Percentiles rank a stretch among this genome's conserved stretches.
phyloP scores from a whole-genome alignment of 495 filamentous ascomycete species.

The Trichoderma orchidacearum region DNA sequence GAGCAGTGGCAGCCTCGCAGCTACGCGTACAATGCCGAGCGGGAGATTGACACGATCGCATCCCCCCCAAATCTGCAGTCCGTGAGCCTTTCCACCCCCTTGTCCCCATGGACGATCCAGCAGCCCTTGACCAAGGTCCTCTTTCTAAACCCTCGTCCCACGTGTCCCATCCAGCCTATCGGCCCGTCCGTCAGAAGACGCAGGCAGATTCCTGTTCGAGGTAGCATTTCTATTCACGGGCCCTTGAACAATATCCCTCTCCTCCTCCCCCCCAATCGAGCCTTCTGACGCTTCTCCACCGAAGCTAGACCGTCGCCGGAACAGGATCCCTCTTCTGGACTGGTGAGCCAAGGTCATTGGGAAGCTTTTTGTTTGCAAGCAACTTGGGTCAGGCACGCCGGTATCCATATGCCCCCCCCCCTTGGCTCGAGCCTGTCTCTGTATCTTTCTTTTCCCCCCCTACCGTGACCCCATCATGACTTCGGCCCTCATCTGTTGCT shows the following conservation, averaged over 20 bases:
- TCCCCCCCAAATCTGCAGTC: background rate
- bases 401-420: background rate
- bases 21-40: background rate
- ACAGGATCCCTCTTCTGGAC: background rate
- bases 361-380: background rate
- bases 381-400: background rate
- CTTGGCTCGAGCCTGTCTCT: background rate
- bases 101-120: background rate
- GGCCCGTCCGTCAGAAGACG: slow-evolving; percentile 1
- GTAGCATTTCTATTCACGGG: background rate
- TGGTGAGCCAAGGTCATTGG: background rate
- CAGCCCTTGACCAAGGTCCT: background rate
- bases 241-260: background rate
- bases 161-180: slow-evolving; percentile 1
- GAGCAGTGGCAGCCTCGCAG: too few species aligned
- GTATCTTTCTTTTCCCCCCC: background rate
- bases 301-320: background rate
- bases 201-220: background rate
- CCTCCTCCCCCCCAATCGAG: background rate
- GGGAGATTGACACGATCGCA: background rate
- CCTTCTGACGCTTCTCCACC: background rate
- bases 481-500: background rate
- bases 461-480: background rate
- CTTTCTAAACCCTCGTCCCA: background rate
- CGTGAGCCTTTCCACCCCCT: background rate